These are phyloP conservation scores for Mycena belliarum DNA, from an alignment of 768 basidiomycete genomes.

Conservation along the genomic window DNA sequence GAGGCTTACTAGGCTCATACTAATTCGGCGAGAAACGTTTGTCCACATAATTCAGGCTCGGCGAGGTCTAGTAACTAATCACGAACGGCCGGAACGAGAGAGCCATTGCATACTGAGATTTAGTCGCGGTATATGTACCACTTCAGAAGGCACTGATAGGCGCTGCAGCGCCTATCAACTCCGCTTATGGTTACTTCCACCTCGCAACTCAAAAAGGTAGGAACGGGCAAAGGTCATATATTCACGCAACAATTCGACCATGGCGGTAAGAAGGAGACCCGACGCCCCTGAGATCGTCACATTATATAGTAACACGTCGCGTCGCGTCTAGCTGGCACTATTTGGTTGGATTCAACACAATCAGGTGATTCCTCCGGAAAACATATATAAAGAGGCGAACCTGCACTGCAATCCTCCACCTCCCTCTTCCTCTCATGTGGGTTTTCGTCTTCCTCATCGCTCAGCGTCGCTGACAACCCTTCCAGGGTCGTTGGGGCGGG, in stretches of 20 bases:
- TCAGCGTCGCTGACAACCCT: not conserved
- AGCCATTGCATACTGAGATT: not conserved
- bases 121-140: too few species aligned
- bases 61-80: too few species aligned
- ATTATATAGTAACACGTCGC: not conserved
- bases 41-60: too few species aligned
- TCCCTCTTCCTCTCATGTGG: not conserved
- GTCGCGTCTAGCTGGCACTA: not conserved
- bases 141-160: not conserved
- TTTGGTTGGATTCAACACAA: not conserved
- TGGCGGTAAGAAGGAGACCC: not conserved
- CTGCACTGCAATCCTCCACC: not conserved
- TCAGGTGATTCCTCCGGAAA: not conserved
- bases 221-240: not conserved
- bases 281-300: not conserved
- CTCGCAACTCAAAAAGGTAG: not conserved
- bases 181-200: not conserved
- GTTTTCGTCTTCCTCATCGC: not conserved
- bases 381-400: not conserved
- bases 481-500: not conserved
- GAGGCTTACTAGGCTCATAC: too few species aligned
- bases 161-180: not conserved
- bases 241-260: not conserved
- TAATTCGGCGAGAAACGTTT: too few species aligned
- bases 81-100: too few species aligned